These are phyloP conservation scores for Xylariales sp. DNA, from an alignment of 2,329 filamentous ascomycete genomes.

Conservation along the genomic window DNA sequence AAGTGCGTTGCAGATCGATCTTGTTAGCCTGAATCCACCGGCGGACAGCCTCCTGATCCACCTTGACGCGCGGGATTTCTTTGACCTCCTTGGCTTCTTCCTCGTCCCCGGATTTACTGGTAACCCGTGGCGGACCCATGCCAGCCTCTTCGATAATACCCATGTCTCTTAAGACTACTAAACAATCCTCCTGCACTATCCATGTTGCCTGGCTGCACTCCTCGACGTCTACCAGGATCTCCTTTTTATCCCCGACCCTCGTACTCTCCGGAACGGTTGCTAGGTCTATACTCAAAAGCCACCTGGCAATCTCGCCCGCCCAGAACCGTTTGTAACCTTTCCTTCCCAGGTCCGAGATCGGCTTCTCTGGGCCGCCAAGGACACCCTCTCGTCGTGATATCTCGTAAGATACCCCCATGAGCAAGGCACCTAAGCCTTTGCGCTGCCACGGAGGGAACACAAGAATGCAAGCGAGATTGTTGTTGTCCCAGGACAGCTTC, in stretches of 20 bases:
- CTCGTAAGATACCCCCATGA: conserved; percentile 93
- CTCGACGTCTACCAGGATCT: conserved; percentile 59
- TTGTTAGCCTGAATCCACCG: conserved; percentile 62
- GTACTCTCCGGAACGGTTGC: conserved; percentile 7
- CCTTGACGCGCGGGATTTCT: conserved; percentile 39
- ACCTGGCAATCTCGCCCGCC: conserved; percentile 78
- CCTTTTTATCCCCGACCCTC: conserved; percentile 13
- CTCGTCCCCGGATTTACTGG: conserved; percentile 12
- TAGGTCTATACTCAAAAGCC: conserved; percentile 46
- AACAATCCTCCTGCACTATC: conserved; percentile 80
- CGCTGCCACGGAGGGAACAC: conserved; percentile 95
- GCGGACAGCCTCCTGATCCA: conserved; percentile 54
- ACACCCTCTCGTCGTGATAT: conserved; percentile 79
- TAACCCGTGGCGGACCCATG: conserved; percentile 35
- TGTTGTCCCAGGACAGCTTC: conserved; percentile 98
- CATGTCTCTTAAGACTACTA: conserved; percentile 76
- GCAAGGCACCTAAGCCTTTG: conserved; percentile 77
- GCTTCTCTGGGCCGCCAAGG: conserved; percentile 90
- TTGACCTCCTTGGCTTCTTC: conserved; percentile 22
- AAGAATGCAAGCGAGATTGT: conserved; percentile 94
- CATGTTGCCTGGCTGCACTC: conserved; percentile 75
- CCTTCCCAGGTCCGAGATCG: conserved; percentile 78
- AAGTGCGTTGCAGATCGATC: conserved; percentile 60
- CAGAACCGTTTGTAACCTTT: conserved; percentile 83
- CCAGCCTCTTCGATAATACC: conserved; percentile 59